Evolutionary conservation across 2,329 filamentous ascomycete species (phyloP), one percentile per base, ranked within the genome.

Genomic region (Thielaviopsis populi): DNA sequence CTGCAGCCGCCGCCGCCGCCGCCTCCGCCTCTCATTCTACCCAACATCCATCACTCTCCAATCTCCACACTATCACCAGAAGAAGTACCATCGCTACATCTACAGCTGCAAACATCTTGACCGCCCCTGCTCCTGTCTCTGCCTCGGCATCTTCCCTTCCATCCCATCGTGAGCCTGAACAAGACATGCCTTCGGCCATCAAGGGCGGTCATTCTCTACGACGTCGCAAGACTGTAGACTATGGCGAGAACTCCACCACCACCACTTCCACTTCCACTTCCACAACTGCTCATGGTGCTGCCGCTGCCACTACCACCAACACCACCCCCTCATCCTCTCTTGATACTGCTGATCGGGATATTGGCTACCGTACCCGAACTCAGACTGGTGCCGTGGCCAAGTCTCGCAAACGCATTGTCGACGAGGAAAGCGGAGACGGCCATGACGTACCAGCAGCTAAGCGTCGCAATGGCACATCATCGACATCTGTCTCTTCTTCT

Each of bases 171-270:
- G 61, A 61, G 22, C 30, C 64, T 24, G 62, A 65, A 11, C 63
- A 42, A 41, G 61, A 63, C 40, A 54, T 41, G 24, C 37, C 62
- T 22, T 43, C 63, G 19, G 63, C 60, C 30, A 58, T 62, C 63
- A 84, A 83, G 70, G 81, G 81, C 62, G 80, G 81, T 59, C 81
- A 83, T 72, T 81, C 80, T 41, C 75, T 84, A 37, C 76, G 81
- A 67, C 82, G 80, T 71, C 76, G 81, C 62, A 74, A 78, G 61
- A 79, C 80, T 65, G 75, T 83, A 67, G 80, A 83, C 71, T 83
- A 83, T 74, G 78, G 81, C 66, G 79, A 82, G 53, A 56, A 56
- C 42, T n/a, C 42, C n/a, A 46, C 42, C n/a, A n/a, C 42, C n/a
- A 71, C 61, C 13, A 62, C 53, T 71, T 48, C 62, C 70, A 53